These are phyloP conservation scores for Neofusicoccum kwambonambiense DNA, from an alignment of 2,329 filamentous ascomycete species.

Conservation along the genomic window DNA sequence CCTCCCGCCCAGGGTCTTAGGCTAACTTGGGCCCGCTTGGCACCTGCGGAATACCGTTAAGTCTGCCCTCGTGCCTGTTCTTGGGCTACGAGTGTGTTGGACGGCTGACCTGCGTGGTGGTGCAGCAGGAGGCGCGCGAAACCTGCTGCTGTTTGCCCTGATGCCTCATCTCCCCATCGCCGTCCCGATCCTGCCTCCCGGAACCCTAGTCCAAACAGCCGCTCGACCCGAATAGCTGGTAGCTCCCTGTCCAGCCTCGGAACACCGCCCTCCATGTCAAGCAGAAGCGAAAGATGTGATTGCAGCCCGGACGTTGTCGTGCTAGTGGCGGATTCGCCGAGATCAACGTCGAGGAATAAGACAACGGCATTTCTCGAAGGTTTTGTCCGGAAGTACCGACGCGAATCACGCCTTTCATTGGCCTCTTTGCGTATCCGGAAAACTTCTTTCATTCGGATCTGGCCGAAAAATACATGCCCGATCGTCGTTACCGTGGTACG, in stretches of 20 bases:
- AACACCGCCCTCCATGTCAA: not conserved
- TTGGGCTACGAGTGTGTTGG: not conserved
- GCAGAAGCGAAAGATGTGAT: not conserved
- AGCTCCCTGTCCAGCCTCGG: not conserved
- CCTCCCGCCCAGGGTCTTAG: not conserved
- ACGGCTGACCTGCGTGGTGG: not conserved
- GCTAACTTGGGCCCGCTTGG: not conserved
- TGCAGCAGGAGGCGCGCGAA: not conserved
- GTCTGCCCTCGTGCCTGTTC: not conserved
- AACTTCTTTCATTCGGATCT: no score
- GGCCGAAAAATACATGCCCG: not conserved
- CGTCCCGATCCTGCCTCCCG: not conserved
- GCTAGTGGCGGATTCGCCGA: not conserved
- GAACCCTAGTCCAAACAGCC: not conserved
- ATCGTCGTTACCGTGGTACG: not conserved
- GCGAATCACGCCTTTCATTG: not conserved
- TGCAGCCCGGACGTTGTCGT: not conserved
- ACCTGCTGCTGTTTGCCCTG: not conserved
- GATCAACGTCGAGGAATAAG: not conserved
- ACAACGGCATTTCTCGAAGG: not conserved
- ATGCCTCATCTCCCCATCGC: not conserved
- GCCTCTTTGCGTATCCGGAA: not conserved
- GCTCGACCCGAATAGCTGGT: not conserved
- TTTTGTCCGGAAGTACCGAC: not conserved
- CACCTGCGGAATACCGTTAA: conserved; percentile 2